Base-by-base conservation (phyloP, 73 alveolate genomes). In the Symbiodinium natans region DNA sequence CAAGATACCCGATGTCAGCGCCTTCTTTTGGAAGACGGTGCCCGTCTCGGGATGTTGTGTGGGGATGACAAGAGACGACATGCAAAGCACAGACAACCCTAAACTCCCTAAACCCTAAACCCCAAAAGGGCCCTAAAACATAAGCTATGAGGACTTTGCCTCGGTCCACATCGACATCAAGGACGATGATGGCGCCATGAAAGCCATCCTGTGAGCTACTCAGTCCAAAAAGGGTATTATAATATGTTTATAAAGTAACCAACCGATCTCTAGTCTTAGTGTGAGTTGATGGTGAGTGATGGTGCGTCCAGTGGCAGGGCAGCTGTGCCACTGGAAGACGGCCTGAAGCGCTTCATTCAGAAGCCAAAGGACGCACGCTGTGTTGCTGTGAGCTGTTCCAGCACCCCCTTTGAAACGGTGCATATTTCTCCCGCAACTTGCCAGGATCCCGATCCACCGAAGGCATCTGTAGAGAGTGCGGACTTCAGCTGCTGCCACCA, bases 391-490 rank as follows among this genome's bases (percentile, higher is more conserved):
- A n/a, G n/a, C n/a, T n/a, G n/a, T n/a, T n/a, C n/a, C n/a, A n/a
- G n/a, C n/a, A n/a, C n/a, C n/a, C n/a, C n/a, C n/a, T n/a, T n/a
- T n/a, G n/a, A n/a, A n/a, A n/a, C n/a, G n/a, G n/a, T n/a, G n/a
- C n/a, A n/a, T n/a, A n/a, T n/a, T n/a, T 46, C 59, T 46, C 21
- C 59, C 13, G 13, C 33, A n/a, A 25, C 27, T 63, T 63, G 80
- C 80, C 80, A 63, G 80, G 80, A 63, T 29, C 86, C 86, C 7
- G 95, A 68, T 89, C 95, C 95, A 31, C 95, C 95, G 2, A 89
- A 89, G 43, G 86, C 95, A 17, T 38, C 95, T 36, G 34, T 89
- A 5, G 95, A 89, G 36, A 89, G 95, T 27, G 13, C 23, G 36
- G 2, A 29, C 80, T 29, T 17, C 6, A 13, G 59, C 13, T 13